phyloP scores from a whole-genome alignment of 2,329 filamentous ascomycete genomes.

The Aspergillus phoenicis region DNA sequence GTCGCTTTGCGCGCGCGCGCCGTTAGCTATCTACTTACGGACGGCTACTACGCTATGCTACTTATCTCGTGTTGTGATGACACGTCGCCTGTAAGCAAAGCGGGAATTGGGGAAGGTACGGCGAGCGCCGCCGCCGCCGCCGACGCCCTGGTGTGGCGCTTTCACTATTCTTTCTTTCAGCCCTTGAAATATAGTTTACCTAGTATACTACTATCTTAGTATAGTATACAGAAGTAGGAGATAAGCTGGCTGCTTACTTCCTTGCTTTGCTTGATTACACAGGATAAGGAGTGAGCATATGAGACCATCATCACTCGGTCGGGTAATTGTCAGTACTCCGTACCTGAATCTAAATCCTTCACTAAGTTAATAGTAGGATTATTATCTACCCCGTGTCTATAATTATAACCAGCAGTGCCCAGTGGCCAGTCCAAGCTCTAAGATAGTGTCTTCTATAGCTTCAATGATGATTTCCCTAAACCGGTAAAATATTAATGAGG shows the following conservation, averaged over 20 bases:
- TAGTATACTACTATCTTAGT: neutral
- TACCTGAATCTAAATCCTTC: no score
- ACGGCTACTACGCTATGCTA: no score
- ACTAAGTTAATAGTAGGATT: neutral
- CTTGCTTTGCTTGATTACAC: no score
- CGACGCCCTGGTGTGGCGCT: no score
- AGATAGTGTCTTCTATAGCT: neutral
- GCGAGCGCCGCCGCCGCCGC: neutral
- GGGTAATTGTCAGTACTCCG: no score
- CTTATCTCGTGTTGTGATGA: conserved; percentile 14
- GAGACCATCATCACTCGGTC: no score
- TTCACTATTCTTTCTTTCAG: no score
- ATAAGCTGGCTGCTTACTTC: neutral
- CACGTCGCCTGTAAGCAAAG: conserved; percentile 22
- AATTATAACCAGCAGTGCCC: neutral
- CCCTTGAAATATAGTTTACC: no score
- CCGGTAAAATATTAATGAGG: conserved; percentile 1
- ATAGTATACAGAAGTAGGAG: neutral
- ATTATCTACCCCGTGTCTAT: conserved; percentile 6
- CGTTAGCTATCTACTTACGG: neutral
- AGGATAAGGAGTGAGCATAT: no score
- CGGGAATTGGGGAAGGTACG: conserved; percentile 14
- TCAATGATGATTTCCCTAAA: neutral
- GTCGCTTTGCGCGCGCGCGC: neutral
- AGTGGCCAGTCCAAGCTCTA: neutral